Conservation (phyloP, 1,284 basidiomycete genomes). For the Apiotrichum sp. region DNA sequence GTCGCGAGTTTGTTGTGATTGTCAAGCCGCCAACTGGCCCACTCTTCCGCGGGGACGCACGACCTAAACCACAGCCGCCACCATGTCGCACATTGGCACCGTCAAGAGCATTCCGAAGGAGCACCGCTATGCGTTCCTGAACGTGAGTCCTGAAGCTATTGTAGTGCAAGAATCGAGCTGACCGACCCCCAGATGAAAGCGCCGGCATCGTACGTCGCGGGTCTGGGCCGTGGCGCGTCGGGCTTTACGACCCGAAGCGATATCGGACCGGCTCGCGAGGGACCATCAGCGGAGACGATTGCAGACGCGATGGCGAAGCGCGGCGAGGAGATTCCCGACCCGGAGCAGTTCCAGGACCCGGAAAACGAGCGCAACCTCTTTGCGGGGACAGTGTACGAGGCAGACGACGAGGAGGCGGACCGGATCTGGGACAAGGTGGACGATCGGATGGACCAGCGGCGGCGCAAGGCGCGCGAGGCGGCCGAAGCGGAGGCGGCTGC, state of each 20-base stretch:
- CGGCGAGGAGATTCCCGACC: constrained; percentile 83
- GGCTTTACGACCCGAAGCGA: constrained; percentile 98
- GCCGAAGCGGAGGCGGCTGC: constrained; percentile 42
- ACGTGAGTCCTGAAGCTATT: constrained; percentile 18
- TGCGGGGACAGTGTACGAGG: constrained; percentile 90
- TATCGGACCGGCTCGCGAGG: constrained; percentile 95
- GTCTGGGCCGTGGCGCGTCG: constrained; percentile 92
- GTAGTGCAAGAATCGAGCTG: no score
- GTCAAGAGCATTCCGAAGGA: constrained; percentile 44
- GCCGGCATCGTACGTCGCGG: constrained; percentile 89
- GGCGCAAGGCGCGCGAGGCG: constrained; percentile 61
- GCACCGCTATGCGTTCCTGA: constrained; percentile 42
- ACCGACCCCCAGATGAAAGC: constrained; percentile 54
- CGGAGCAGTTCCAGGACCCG: constrained; percentile 82
- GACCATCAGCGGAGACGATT: constrained; percentile 78
- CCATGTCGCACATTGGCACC: constrained; percentile 41
- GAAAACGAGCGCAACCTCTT: constrained; percentile 97
- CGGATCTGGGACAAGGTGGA: constrained; percentile 89
- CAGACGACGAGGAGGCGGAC: constrained; percentile 96
- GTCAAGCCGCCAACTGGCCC: no score
- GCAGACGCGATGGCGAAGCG: constrained; percentile 76
- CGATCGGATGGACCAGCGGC: constrained; percentile 77
- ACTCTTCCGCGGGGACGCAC: not conserved
- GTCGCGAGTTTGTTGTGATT: no score
- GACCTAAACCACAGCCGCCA: constrained; percentile 3